Base-by-base conservation (phyloP, 1,284 basidiomycete species). In the Hortiboletus rubellus region DNA sequence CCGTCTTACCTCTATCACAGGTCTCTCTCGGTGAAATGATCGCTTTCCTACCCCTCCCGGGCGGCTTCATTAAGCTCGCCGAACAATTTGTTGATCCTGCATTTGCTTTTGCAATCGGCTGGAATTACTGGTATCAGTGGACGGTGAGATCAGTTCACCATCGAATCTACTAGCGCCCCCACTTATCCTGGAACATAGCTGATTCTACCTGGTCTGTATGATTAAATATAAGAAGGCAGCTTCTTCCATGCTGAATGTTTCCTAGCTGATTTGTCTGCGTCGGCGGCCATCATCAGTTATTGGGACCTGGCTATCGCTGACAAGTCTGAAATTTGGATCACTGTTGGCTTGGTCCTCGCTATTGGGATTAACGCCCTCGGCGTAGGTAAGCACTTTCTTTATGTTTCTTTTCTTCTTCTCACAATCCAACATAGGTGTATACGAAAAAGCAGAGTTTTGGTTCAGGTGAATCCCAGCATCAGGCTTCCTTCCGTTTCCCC, bases 111-210 rank as follows among this genome's bases (percentile, higher is more conserved):
- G 80, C 85, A 37, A 80, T 83, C 77, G 85, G 85, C 14, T 89
- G 85, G 83, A 85, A 86, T 63, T 86, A 86, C 66, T 83, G 80
- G 79, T 85, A 84, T 69, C 83, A 82, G 66, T 85, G 83, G 78
- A 69, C 72, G 9, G 77, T 82, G 48, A 66, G 83, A 59, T 74
- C 81, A 2, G 7, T 27, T 37, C 22, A 6, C 2, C n/a, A 1
- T 51, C 17, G 15, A 36, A 8, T 22, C 27, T 27, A 5, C 6
- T 17, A 27, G 38, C 34, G 10, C 41, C 1, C 6, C 15, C 11
- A 22, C 63, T 67, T 36, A 64, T 11, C 22, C 17, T 34, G 0
- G 10, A 12, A 7, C 22, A 9, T 45, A 70, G 68, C 14, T 73
- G 9, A 72, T 71, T 10, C 48, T 70, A 7, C 68, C 68, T 41